Evolutionary conservation across 129 eudicot species (phyloP), one percentile per base, ranked within the genome.

Genomic region (Tanacetum coccineum): DNA sequence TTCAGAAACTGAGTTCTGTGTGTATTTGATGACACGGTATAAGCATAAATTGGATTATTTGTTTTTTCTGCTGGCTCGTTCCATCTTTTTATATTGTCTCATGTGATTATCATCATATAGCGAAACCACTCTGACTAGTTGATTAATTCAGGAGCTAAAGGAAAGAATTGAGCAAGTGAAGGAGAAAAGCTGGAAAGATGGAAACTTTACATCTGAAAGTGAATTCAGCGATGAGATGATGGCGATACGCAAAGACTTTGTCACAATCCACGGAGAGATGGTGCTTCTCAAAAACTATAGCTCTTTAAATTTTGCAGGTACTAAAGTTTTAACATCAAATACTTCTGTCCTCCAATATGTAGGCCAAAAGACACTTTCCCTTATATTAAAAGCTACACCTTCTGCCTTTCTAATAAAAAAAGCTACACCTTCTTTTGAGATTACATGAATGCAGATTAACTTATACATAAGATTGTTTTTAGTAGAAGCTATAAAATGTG

Each of bases 281-380:
- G 95, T 93, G 78, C 96, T 93, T 75, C 96, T 93, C 14, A 89
- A 86, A 79, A 93, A 82, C 72, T 93, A 93, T 48, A 88, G 99
- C 81, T 86, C 92, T 73, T 86, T 93, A 21, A 93, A 93, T 67
- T 86, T 86, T 93, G 95, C 95, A 67, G 99, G 99, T 93, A 84
- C 57, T 45, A 4, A 11, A 32, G 1, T 58, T 68, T 32, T 19
- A 12, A 21, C 52, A 13, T 19, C n/a, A 40, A 39, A 7, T 26
- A 48, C 0, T 13, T 12, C 12, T 50, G 60, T 52, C 13, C 46
- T 49, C 30, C 18, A 17, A 4, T 36, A 67, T 18, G 13, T 67
- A 15, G 30, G 3, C 42, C n/a, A 12, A 59, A 58, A 21, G 63
- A 15, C 46, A 48, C 14, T 3, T 25, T 47, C n/a, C 44, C 50